phyloP scores from a whole-genome alignment of 1,284 basidiomycete genomes.

The Neonothopanus nambi region DNA sequence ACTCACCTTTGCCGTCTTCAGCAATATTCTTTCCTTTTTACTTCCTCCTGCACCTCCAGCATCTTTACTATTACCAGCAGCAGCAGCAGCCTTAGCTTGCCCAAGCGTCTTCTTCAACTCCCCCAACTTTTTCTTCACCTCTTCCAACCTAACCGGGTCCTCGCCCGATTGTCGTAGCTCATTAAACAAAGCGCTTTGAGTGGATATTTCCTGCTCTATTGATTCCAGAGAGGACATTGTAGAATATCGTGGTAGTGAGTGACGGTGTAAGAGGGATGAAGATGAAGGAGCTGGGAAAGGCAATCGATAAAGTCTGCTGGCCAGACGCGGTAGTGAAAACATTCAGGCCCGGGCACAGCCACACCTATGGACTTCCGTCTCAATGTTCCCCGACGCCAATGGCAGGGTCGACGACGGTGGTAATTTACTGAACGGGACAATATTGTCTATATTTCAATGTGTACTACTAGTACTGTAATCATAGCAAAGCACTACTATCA shows the following conservation, averaged over 20 bases:
- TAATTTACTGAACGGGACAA: too few species aligned
- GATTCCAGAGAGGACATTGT: constrained; percentile 13
- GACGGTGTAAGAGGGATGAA: neutral
- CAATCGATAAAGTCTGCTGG: constrained; percentile 15
- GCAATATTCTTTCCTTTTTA: constrained; percentile 47
- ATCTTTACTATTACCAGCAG: constrained; percentile 11
- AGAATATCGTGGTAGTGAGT: constrained; percentile 2
- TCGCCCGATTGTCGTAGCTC: constrained; percentile 54
- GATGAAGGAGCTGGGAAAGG: constrained; percentile 2
- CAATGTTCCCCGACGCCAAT: too few species aligned
- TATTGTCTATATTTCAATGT: too few species aligned
- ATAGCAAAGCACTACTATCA: too few species aligned
- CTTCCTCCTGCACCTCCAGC: constrained; percentile 21
- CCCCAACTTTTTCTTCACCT: constrained; percentile 66
- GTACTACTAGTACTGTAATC: too few species aligned
- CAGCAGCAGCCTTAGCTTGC: constrained; percentile 40
- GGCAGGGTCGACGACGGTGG: too few species aligned
- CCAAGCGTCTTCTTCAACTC: constrained; percentile 65
- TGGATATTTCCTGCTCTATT: constrained; percentile 12
- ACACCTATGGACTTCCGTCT: too few species aligned
- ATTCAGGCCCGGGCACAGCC: too few species aligned
- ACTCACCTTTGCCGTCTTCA: constrained; percentile 82
- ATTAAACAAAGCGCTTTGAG: constrained; percentile 54
- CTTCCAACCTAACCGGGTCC: constrained; percentile 52
- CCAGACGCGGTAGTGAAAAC: constrained; percentile 8